phyloP scores from a whole-genome alignment of 176 grass and related monocot species.

The Phoenix dactylifera region DNA sequence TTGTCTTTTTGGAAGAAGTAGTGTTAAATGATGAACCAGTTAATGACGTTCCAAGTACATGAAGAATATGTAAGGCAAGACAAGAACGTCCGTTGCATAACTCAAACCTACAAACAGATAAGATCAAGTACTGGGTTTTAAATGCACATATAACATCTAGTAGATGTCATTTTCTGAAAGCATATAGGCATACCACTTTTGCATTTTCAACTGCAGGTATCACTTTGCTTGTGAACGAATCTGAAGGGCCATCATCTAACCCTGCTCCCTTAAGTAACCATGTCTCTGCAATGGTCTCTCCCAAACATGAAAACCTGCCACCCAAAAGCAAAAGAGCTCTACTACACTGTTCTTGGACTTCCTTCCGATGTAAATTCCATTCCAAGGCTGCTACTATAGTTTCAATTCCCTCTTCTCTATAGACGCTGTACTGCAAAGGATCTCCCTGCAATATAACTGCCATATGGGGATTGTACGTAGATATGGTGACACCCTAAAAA shows the following conservation, averaged over 20 bases:
- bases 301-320: conserved; percentile 62
- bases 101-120: no score
- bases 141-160: not conserved
- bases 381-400: conserved; percentile 60
- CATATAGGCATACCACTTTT: conserved; percentile 38
- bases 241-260: conserved; percentile 57
- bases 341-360: conserved; percentile 71
- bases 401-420: conserved; percentile 79
- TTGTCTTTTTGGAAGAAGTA: no score
- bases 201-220: conserved; percentile 51
- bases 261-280: conserved; percentile 82
- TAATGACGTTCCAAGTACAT: no score
- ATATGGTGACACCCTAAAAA: not conserved
- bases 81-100: no score
- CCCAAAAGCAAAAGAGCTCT: conserved; percentile 75
- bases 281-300: conserved; percentile 62
- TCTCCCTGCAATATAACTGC: conserved; percentile 66
- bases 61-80: no score
- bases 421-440: conserved; percentile 78
- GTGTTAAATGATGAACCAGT: no score
- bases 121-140: no score
- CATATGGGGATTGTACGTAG: conserved; percentile 11
- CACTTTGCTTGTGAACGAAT: conserved; percentile 71
- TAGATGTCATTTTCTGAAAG: not conserved
- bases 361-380: conserved; percentile 44